These are phyloP conservation scores for Carex cristatella DNA, from an alignment of 176 grass and related monocot genomes.

Conservation along the genomic window DNA sequence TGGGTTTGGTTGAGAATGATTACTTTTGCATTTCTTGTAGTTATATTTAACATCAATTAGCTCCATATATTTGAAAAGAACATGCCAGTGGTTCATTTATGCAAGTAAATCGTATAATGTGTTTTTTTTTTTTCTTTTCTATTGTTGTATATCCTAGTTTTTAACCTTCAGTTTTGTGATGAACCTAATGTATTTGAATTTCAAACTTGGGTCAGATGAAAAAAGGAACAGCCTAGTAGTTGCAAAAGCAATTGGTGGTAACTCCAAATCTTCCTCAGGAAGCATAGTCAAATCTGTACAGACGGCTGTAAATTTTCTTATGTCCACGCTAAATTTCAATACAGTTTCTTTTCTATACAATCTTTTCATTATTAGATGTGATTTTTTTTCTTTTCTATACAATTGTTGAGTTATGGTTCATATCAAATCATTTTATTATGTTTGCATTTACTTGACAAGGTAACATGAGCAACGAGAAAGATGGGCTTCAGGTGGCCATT, in stretches of 20 bases:
- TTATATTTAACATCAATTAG: background rate
- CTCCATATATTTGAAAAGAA: background rate
- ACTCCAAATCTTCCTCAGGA: constrained; percentile 46
- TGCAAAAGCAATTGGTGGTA: constrained; percentile 41
- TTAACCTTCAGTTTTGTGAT: background rate
- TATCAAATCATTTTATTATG: no score
- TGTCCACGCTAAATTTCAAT: background rate
- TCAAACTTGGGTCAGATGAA: constrained; percentile 26
- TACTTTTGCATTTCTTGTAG: background rate
- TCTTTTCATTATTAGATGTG: no score
- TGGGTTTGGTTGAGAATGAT: no score
- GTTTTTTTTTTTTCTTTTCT: background rate
- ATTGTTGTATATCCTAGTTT: background rate
- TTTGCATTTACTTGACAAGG: no score
- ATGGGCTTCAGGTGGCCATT: no score
- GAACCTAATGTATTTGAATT: background rate
- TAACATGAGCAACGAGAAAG: no score
- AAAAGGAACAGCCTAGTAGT: constrained; percentile 31
- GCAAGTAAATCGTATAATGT: background rate
- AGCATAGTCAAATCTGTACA: constrained; percentile 67
- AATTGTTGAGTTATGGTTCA: no score
- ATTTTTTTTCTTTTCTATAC: no score
- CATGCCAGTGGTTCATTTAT: background rate
- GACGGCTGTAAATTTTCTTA: constrained; percentile 47
- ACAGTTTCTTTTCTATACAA: no score